Percentiles rank a stretch among this genome's conserved stretches.
Evolutionary conservation across 106 monocot genomes (phyloP).

Genomic region (Dactylorhiza incarnata): DNA sequence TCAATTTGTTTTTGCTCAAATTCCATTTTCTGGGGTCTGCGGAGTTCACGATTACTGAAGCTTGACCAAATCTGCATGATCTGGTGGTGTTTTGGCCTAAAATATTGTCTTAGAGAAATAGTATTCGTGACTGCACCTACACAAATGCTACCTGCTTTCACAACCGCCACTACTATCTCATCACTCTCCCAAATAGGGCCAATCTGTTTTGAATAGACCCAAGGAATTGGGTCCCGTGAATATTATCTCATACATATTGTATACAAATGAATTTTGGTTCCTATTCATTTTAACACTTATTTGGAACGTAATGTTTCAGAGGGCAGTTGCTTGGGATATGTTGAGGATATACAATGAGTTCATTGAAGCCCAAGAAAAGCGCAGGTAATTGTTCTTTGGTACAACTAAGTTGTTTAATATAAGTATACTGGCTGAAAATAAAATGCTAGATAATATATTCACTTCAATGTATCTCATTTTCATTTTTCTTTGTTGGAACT

Average conservation of each 20-base stretch:
- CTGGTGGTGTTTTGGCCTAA: no score
- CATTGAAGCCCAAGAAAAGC: constrained; percentile 58
- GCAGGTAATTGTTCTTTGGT: constrained; percentile 26
- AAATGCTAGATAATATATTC: not conserved
- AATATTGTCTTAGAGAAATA: no score
- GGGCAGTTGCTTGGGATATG: constrained; percentile 82
- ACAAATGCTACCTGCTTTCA: no score
- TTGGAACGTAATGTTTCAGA: constrained; percentile 19
- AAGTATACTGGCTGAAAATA: not conserved
- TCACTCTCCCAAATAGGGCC: not conserved
- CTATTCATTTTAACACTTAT: not conserved
- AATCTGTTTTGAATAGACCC: not conserved
- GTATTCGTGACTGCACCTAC: no score
- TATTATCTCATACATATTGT: not conserved
- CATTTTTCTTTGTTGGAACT: not conserved
- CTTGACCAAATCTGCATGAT: no score
- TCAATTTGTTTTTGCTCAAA: no score
- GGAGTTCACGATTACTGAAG: no score
- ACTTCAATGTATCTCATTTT: not conserved
- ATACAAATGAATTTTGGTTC: not conserved
- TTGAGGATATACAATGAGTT: constrained; percentile 79
- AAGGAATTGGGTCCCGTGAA: not conserved
- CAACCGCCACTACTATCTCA: no score
- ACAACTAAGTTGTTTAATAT: not conserved
- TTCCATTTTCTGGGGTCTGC: no score